A percentile compares a stretch with the other conserved stretches of the same genome.
Evolutionary conservation across 441 rosid genomes (phyloP).

Genomic region (Syzygium malaccense): DNA sequence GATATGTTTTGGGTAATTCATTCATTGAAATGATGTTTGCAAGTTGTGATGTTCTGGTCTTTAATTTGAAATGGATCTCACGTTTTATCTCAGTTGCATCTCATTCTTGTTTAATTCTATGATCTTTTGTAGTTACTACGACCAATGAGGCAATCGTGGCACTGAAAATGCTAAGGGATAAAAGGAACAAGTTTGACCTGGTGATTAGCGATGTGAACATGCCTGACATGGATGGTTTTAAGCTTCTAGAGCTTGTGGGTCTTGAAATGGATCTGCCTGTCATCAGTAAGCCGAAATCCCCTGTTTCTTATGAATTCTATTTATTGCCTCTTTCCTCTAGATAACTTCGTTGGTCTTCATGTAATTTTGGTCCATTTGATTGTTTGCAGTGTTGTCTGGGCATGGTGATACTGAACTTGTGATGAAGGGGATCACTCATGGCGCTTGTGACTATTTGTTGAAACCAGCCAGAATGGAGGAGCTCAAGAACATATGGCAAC

Average conservation of each 20-base stretch:
- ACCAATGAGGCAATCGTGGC: constrained; percentile 73
- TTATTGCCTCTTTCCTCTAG: not conserved
- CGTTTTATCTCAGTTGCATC: not conserved
- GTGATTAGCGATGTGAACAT: constrained; percentile 97
- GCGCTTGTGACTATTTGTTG: constrained; percentile 7
- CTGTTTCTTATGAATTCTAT: not conserved
- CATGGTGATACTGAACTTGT: not conserved
- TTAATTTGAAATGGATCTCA: not conserved
- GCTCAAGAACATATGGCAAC: constrained; percentile 6
- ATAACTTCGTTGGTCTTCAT: not conserved
- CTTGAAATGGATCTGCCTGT: constrained; percentile 6
- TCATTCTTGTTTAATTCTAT: constrained; percentile 1
- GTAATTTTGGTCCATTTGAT: not conserved
- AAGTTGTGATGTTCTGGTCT: not conserved
- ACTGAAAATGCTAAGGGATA: constrained; percentile 75
- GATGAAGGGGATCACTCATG: not conserved
- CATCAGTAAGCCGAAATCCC: not conserved
- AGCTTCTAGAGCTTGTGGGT: constrained; percentile 3
- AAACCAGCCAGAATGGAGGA: constrained; percentile 6
- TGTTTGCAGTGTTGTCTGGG: constrained; percentile 6
- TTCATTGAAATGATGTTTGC: not conserved
- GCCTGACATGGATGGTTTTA: constrained; percentile 61
- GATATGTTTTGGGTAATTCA: not conserved
- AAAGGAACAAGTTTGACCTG: constrained; percentile 61
- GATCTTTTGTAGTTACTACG: constrained; percentile 54